Evolutionary conservation across 352 stramenopile genomes (phyloP).

Genomic region (Globisporangium orthogonon): DNA sequence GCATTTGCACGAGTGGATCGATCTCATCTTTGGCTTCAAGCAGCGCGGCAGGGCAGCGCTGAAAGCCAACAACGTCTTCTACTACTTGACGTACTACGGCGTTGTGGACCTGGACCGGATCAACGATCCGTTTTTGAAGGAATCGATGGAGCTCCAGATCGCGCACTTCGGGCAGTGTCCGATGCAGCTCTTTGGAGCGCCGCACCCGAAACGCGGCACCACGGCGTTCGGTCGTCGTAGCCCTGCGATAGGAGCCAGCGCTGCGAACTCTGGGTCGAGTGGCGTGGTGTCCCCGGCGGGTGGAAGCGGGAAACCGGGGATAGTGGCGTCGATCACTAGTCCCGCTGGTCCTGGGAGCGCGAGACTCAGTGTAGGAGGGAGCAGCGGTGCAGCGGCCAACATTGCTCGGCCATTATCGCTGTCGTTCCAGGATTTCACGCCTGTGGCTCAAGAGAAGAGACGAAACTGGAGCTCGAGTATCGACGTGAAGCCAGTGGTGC

Average conservation of each 20-base stretch:
- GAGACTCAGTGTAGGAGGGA: background rate
- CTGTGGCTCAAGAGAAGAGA: conserved; percentile 44
- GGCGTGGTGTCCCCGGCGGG: conserved; percentile 1
- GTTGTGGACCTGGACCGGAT: conserved; percentile 97
- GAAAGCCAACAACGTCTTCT: conserved; percentile 96
- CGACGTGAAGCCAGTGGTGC: conserved; percentile 52
- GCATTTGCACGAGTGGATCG: conserved; percentile 97
- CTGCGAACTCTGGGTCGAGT: conserved; percentile 6
- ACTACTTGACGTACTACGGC: conserved; percentile 89
- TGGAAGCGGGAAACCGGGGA: background rate
- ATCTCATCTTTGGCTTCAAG: conserved; percentile 99
- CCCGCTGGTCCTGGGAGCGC: conserved; percentile 5
- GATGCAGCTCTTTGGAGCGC: conserved; percentile 89
- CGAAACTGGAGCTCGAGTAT: conserved; percentile 52
- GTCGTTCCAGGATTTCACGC: conserved; percentile 56
- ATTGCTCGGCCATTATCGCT: conserved; percentile 48
- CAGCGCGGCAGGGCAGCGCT: conserved; percentile 92
- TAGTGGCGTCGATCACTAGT: conserved; percentile 8
- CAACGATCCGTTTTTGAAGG: conserved; percentile 89
- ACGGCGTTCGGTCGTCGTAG: conserved; percentile 16
- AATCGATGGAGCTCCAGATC: conserved; percentile 97
- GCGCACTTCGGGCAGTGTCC: conserved; percentile 98
- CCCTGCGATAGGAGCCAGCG: conserved; percentile 8
- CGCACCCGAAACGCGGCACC: conserved; percentile 65
- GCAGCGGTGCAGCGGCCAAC: conserved; percentile 10